Base-by-base conservation (phyloP, 148 eudicot genomes). In the Arctostaphylos glauca region DNA sequence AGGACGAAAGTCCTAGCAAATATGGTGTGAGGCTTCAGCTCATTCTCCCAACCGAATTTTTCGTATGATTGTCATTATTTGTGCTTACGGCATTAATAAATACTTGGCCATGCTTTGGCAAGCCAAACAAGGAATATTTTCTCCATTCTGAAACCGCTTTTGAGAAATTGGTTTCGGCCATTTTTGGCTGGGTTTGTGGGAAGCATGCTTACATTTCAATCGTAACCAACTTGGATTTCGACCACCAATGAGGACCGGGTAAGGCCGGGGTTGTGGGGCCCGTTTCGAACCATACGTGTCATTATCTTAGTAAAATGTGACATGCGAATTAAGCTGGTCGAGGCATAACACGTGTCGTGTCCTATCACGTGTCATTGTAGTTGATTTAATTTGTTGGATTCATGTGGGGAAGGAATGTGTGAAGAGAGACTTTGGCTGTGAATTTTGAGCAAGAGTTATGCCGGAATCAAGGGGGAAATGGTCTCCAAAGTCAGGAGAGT, bases 391-490 rank as follows among this genome's bases (percentile, higher is more conserved):
- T 38, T 38, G 47, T 48, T 48, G 44, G 50, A 21, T 55, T 41
- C 44, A 44, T 54, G 0, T n/a, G 41, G 23, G 12, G 4, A 41
- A 38, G 23, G 38, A 47, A 59, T n/a, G 70, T 55, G 19, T 77
- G 80, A 1, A 56, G 49, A 58, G 41, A 18, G 80, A 14, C 62
- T 54, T 54, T 54, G 80, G 9, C 43, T 48, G 60, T 43, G 64
- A 18, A 16, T 38, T 23, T 66, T 66, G 71, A 66, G 43, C 16
- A 58, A 78, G 48, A 78, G 18, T 78, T 64, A 6, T 59, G 70
- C 81, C 81, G 41, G 81, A 78, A 60, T 60, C n/a, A 44, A 44
- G 55, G 72, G 81, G 50, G 70, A 6, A 59, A 79, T 44, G 38
- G 81, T 79, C 81, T 46, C 70, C 68, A 64, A 38, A 79, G 12